Evolutionary conservation across 768 basidiomycete genomes (phyloP), one percentile per base, ranked within the genome.

Genomic region (Tylopilus balloui): DNA sequence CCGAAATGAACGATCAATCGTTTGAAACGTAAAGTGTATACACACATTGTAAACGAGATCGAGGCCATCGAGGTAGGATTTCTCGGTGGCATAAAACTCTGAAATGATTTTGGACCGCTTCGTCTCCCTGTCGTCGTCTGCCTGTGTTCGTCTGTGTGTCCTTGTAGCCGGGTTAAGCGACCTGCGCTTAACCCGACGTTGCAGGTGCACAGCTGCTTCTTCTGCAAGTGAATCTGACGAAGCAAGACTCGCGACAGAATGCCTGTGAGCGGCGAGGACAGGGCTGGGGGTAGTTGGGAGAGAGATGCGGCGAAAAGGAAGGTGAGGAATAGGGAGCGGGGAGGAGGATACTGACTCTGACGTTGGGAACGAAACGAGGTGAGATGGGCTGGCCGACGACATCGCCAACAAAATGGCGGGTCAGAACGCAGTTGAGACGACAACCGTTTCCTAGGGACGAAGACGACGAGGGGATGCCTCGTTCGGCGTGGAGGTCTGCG

Each of bases 71-170:
- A 92, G 78, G 57, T 93, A 93, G 0, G 82, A 78, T 58, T 75
- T 80, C 69, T 93, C 91, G 0, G 90, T 92, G 48, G 86, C 81
- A 56, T 80, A 83, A 54, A 93, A 85, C 62, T 93, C 91, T 37
- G 79, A 74, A n/a, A 91, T 74, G 31, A 92, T 75, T 65, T 81
- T 88, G 38, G 76, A 68, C 42, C 84, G 72, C 63, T 84, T 92
- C 34, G 68, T 68, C 38, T 77, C 72, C 41, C 68, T 69, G 40
- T 75, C 73, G 42, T 79, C 75, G 58, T 81, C 73, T 1, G 69
- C 56, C 12, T 74, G 74, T 50, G 68, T 73, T 17, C 67, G 55
- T 44, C 56, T 71, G 20, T 59, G 60, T 12, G 62, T 28, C 27
- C 53, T 52, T 25, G 56, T 41, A 10, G 47, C 32, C 6, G 51